Evolutionary conservation across 768 basidiomycete species (phyloP).

Genomic region (Epithele typhae): DNA sequence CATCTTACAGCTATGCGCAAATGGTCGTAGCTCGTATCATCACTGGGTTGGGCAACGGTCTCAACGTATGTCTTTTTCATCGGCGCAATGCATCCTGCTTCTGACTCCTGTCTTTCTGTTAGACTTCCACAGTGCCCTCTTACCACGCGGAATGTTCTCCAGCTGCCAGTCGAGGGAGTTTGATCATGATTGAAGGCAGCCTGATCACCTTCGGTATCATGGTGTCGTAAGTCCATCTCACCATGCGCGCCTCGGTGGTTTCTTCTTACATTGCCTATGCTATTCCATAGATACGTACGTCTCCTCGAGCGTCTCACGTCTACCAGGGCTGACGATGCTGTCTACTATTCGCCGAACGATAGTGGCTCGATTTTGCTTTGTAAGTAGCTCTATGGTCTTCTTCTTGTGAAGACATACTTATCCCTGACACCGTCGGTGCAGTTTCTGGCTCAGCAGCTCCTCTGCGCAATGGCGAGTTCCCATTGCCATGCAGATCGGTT

Average conservation of each 20-base stretch:
- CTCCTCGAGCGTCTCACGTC: no score
- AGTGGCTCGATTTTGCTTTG: conserved; percentile 67
- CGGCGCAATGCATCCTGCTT: not conserved
- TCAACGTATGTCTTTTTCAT: conserved; percentile 40
- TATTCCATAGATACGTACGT: conserved; percentile 21
- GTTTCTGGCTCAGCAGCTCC: conserved; percentile 46
- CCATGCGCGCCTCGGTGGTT: no score
- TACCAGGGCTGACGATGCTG: no score
- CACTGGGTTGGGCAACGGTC: conserved; percentile 62
- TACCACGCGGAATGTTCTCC: conserved; percentile 68
- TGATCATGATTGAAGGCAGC: conserved; percentile 64
- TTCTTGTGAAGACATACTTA: no score
- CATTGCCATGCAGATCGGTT: conserved; percentile 53
- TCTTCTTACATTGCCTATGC: not conserved
- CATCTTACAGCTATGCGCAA: conserved; percentile 55
- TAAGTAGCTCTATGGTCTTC: conserved; percentile 31
- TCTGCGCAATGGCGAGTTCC: conserved; percentile 63
- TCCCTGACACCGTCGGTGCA: no score
- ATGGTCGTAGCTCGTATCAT: conserved; percentile 57
- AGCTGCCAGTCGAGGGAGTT: conserved; percentile 51
- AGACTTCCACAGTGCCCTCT: conserved; percentile 63
- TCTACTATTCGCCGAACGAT: not conserved
- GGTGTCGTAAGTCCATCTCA: conserved; percentile 53
- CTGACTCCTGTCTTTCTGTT: not conserved
- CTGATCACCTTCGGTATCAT: conserved; percentile 62